Percentiles rank a stretch among this genome's conserved stretches.
Conservation (phyloP, 768 basidiomycete genomes). For the Mycena sanguinolenta region DNA sequence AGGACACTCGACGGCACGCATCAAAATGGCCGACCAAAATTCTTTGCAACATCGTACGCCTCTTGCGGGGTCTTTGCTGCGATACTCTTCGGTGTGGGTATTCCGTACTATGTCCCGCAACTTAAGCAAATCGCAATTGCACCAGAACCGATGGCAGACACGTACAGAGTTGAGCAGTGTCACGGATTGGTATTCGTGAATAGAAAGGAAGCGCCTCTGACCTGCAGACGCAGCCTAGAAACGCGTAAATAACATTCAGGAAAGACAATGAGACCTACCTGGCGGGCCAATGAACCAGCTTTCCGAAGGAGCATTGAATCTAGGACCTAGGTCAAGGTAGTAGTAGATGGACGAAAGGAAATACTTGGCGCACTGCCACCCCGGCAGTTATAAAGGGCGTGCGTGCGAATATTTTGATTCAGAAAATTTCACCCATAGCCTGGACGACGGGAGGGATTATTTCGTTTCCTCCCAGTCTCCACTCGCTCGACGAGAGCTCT, state of each 20-base stretch:
- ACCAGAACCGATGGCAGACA: conserved; percentile 17
- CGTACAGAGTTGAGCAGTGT: conserved; percentile 92
- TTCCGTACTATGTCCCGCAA: conserved; percentile 78
- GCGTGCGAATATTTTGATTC: too few relatives aligned
- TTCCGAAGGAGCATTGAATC: conserved; percentile 80
- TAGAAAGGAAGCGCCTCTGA: conserved; percentile 93
- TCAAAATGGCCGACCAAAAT: conserved; percentile 74
- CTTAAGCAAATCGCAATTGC: conserved; percentile 1
- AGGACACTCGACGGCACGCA: conserved; percentile 26
- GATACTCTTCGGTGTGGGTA: conserved; percentile 93
- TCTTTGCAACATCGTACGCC: conserved; percentile 89
- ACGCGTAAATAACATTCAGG: conserved; percentile 20
- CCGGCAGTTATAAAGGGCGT: neutral
- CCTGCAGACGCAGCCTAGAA: conserved; percentile 76
- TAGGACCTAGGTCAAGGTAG: too few relatives aligned
- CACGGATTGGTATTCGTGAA: conserved; percentile 99
- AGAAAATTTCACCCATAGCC: conserved; percentile 66
- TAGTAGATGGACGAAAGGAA: conserved; percentile 17
- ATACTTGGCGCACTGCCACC: conserved; percentile 10
- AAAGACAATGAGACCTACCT: conserved; percentile 49
- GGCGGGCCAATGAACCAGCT: conserved; percentile 77
- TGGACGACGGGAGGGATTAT: conserved; percentile 74
- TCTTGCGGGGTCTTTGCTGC: conserved; percentile 91
- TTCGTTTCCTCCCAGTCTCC: conserved; percentile 77
- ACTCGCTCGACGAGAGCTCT: conserved; percentile 65